Evolutionary conservation across 75 land plant genomes (phyloP).

Genomic region (Isoetes taiwanensis): DNA sequence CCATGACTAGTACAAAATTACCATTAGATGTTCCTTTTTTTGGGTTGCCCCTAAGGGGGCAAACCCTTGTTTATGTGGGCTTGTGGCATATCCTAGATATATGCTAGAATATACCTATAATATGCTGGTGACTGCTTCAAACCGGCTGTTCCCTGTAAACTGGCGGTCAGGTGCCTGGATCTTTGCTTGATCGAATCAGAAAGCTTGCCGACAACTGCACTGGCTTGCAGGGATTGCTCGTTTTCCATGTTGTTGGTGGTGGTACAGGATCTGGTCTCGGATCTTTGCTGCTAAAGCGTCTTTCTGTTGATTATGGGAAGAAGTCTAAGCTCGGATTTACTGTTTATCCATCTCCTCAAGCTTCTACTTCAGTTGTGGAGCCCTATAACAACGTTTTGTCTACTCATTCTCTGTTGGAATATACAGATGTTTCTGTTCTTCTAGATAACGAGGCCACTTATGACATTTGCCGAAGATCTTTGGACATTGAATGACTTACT

Average conservation of each 20-base stretch:
- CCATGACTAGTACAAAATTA: no score
- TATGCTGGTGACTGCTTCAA: no score
- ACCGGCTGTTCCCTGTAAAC: no score
- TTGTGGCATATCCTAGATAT: no score
- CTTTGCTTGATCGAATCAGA: not conserved
- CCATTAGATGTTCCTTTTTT: no score
- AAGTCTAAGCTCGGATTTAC: conserved; percentile 5
- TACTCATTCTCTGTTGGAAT: not conserved
- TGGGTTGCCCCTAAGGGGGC: no score
- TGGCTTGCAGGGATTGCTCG: not conserved
- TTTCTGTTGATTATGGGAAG: not conserved
- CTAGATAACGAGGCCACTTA: not conserved
- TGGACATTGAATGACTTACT: not conserved
- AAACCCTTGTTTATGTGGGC: no score
- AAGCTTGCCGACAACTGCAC: conserved; percentile 1
- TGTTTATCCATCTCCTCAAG: conserved; percentile 6
- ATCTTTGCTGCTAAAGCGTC: not conserved
- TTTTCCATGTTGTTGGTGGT: not conserved
- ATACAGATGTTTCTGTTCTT: not conserved
- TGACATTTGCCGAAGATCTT: conserved; percentile 2
- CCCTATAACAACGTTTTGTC: not conserved
- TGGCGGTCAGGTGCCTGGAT: no score
- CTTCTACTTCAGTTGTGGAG: not conserved
- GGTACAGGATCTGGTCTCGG: conserved; percentile 2
- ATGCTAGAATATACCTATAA: no score